Evolutionary conservation across 352 stramenopile species (phyloP).

Genomic region (Phytophthora aleatoria): DNA sequence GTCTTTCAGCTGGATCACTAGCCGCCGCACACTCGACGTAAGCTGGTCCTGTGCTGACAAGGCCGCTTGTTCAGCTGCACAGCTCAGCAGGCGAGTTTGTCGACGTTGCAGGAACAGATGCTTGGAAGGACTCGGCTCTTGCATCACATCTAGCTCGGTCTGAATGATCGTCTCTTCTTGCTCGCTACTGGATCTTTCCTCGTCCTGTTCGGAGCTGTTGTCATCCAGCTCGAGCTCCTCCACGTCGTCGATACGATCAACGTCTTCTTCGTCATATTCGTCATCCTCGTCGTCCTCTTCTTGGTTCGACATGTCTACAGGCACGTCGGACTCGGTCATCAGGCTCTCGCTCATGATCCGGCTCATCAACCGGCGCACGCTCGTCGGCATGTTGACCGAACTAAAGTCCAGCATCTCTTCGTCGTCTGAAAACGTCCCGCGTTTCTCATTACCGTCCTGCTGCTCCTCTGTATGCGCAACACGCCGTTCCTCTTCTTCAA

Average conservation of each 20-base stretch:
- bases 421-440: conserved; percentile 8
- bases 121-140: conserved; percentile 26
- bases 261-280: conserved; percentile 16
- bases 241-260: conserved; percentile 21
- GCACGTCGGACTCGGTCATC: conserved; percentile 21
- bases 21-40: conserved; percentile 71
- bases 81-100: conserved; percentile 28
- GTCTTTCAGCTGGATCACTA: conserved; percentile 78
- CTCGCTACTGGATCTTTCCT: conserved; percentile 17
- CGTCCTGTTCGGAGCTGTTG: conserved; percentile 11
- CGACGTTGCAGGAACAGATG: conserved; percentile 22
- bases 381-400: conserved; percentile 40
- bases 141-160: conserved; percentile 13
- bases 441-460: not conserved
- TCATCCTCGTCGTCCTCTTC: conserved; percentile 35
- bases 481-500: conserved; percentile 42
- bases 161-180: conserved; percentile 14
- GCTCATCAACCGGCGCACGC: conserved; percentile 54
- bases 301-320: conserved; percentile 40
- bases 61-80: conserved; percentile 36
- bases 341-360: conserved; percentile 58
- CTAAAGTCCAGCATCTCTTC: conserved; percentile 55
- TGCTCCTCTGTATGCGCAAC: conserved; percentile 16
- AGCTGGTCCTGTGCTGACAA: conserved; percentile 63
- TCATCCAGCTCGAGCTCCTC: conserved; percentile 25